These are phyloP conservation scores for Ustilago sp. DNA, from an alignment of 1,284 basidiomycete species.

Conservation along the genomic window DNA sequence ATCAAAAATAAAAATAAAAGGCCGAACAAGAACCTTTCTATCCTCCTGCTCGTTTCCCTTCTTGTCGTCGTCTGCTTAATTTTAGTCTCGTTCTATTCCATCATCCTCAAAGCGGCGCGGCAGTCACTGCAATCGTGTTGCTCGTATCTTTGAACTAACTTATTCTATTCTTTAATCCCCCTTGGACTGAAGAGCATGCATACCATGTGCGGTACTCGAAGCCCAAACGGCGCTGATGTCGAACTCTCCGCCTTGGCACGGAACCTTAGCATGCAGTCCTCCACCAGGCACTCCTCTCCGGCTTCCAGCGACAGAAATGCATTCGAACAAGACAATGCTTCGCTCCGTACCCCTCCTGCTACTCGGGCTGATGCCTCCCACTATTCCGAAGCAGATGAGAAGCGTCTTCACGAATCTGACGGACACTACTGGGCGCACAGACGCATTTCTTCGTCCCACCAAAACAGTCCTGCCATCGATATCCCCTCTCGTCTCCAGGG, in stretches of 20 bases:
- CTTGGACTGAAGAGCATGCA: constrained; percentile 1
- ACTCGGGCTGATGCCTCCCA: constrained; percentile 47
- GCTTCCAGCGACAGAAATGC: constrained; percentile 41
- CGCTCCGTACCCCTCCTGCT: constrained; percentile 44
- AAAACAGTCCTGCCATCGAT: constrained; percentile 34
- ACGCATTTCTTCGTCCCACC: constrained; percentile 45
- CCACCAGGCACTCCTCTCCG: constrained; percentile 41
- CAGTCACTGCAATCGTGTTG: neutral
- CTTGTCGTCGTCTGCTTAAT: constrained; percentile 24
- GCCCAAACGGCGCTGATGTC: constrained; percentile 29
- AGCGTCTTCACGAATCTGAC: constrained; percentile 56
- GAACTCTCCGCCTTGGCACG: constrained; percentile 33
- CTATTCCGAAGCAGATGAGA: constrained; percentile 60
- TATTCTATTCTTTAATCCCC: neutral
- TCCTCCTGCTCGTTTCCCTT: neutral
- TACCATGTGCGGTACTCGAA: constrained; percentile 41
- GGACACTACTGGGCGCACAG: constrained; percentile 56
- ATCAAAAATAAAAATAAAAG: neutral
- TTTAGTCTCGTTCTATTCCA: constrained; percentile 10
- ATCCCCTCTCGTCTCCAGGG: constrained; percentile 36
- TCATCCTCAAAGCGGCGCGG: neutral
- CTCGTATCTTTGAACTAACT: neutral
- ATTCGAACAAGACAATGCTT: constrained; percentile 31
- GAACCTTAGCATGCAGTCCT: constrained; percentile 25
- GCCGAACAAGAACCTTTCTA: neutral